Conservation (phyloP, 805 yeast species). For the Candida quercuum region DNA sequence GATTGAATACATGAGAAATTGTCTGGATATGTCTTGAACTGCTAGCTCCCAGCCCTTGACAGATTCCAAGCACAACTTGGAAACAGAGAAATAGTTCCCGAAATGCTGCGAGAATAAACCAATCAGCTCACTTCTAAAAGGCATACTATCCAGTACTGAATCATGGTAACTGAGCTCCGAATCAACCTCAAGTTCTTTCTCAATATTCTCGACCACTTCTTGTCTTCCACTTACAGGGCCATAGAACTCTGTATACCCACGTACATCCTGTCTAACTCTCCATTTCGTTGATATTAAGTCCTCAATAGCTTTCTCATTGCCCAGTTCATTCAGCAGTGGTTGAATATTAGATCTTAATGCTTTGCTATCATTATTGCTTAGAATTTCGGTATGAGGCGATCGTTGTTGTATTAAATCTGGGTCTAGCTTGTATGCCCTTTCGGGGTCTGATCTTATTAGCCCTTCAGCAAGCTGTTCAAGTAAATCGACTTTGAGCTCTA, state of each 20-base stretch:
- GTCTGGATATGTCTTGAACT: slow-evolving; percentile 22
- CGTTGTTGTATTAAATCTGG: neutral
- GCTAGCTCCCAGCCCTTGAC: slow-evolving; percentile 25
- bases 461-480: slow-evolving; percentile 23
- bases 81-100: slow-evolving; percentile 23
- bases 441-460: slow-evolving; percentile 19
- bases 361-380: neutral
- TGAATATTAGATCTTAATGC: slow-evolving; percentile 1
- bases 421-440: slow-evolving; percentile 10
- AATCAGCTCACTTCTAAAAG: too few relatives aligned
- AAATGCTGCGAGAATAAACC: slow-evolving; percentile 21
- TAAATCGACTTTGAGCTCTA: slow-evolving; percentile 25
- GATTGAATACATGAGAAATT: slow-evolving; percentile 24
- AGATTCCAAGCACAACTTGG: slow-evolving; percentile 17
- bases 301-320: slow-evolving; percentile 26
- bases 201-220: slow-evolving; percentile 22
- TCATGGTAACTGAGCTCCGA: slow-evolving; percentile 1
- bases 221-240: slow-evolving; percentile 32
- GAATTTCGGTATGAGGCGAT: neutral
- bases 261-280: slow-evolving; percentile 25
- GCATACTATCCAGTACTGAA: too few relatives aligned
- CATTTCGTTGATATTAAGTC: slow-evolving; percentile 29
- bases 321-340: slow-evolving; percentile 15
- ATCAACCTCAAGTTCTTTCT: slow-evolving; percentile 4
- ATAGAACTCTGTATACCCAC: slow-evolving; percentile 27